Conservation (phyloP, 1,284 basidiomycete genomes). For the Meira nashicola region DNA sequence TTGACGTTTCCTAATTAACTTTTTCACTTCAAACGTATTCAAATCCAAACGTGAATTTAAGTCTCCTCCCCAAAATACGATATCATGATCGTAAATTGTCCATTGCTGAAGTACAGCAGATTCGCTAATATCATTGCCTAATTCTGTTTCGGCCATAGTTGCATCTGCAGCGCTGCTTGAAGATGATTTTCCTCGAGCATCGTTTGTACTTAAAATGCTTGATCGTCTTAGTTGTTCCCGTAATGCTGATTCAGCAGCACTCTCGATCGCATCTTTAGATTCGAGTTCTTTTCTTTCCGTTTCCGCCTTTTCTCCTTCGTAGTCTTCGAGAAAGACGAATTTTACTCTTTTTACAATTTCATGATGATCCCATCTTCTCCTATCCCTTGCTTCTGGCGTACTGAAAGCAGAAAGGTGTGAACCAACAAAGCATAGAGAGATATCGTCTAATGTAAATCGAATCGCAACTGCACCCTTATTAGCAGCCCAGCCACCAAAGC, state of each 20-base stretch:
- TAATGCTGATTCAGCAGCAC: constrained; percentile 79
- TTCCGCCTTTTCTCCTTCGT: constrained; percentile 88
- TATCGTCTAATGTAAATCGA: constrained; percentile 44
- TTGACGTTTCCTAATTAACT: constrained; percentile 52
- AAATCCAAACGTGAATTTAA: constrained; percentile 76
- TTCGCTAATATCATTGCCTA: constrained; percentile 33
- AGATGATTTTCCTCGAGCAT: constrained; percentile 61
- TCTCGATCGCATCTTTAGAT: constrained; percentile 55
- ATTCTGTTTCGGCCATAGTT: constrained; percentile 69
- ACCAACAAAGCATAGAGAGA: constrained; percentile 89
- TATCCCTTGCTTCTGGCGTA: constrained; percentile 5
- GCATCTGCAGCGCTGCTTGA: constrained; percentile 77
- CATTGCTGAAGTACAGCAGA: constrained; percentile 62
- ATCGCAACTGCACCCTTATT: constrained; percentile 22
- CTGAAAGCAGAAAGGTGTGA: constrained; percentile 76
- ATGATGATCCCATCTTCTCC: constrained; percentile 9
- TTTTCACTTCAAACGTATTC: constrained; percentile 55
- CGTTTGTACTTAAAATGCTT: too few species aligned
- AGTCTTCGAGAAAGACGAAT: constrained; percentile 68
- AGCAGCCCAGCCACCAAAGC: constrained; percentile 19
- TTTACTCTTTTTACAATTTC: constrained; percentile 10
- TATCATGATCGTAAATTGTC: constrained; percentile 85
- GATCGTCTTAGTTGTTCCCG: constrained; percentile 65
- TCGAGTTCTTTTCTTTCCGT: constrained; percentile 37
- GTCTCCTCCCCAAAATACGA: constrained; percentile 90